Evolutionary conservation across 495 filamentous ascomycete genomes (phyloP).

Genomic region (Amphirosellinia nigrospora): DNA sequence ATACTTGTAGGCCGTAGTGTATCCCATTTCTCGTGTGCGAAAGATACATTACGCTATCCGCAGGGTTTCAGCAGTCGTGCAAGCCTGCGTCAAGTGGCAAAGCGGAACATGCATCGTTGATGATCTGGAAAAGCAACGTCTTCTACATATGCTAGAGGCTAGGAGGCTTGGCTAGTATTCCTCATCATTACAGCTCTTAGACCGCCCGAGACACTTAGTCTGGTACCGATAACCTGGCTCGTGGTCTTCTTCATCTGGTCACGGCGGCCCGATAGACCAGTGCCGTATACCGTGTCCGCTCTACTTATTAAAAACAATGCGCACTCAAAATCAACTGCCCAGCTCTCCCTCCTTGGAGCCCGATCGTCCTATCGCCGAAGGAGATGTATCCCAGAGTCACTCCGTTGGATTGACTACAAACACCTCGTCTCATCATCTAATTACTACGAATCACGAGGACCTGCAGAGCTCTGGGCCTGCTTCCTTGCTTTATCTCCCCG

Average conservation of each 20-base stretch:
- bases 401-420: conserved; percentile 28
- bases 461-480: conserved; percentile 7
- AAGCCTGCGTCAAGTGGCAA: conserved; percentile 10
- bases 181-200: conserved; percentile 7
- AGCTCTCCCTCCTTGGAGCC: conserved; percentile 33
- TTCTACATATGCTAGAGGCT: conserved; percentile 5
- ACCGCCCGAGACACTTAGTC: conserved; percentile 15
- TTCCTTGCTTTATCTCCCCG: not conserved
- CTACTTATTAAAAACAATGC: conserved; percentile 28
- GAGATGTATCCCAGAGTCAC: conserved; percentile 32
- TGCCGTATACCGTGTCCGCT: not conserved
- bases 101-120: conserved; percentile 9
- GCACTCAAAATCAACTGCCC: conserved; percentile 35
- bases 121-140: conserved; percentile 20
- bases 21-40: not conserved
- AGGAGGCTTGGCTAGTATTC: conserved; percentile 17
- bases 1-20: not conserved
- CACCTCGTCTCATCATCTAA: not conserved
- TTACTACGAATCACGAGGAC: conserved; percentile 3
- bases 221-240: conserved; percentile 7
- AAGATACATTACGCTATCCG: not conserved
- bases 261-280: not conserved
- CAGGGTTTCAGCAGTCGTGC: not conserved
- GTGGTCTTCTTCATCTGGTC: not conserved
- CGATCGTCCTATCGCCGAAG: conserved; percentile 37